Evolutionary conservation across 2,329 filamentous ascomycete species (phyloP).

Genomic region (Pyricularia pennisetigena): DNA sequence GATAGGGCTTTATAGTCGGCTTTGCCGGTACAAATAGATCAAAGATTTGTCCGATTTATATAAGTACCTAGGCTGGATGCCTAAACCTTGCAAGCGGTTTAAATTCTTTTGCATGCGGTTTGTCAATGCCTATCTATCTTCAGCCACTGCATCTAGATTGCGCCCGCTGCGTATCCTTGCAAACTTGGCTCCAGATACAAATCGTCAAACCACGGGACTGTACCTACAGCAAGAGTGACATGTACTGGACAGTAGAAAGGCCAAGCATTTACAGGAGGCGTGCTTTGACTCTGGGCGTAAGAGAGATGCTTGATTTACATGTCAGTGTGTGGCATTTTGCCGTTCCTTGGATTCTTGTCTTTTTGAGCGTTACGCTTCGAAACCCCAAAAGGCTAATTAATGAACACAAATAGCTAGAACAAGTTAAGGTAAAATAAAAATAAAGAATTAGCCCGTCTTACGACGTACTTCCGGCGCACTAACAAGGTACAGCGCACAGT

Average conservation of each 20-base stretch:
- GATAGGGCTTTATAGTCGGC: background rate
- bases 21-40: background rate
- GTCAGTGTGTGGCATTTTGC: background rate
- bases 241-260: background rate
- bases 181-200: background rate
- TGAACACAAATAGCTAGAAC: background rate
- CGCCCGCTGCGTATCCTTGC: background rate
- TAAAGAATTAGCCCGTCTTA: background rate
- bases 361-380: background rate
- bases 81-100: background rate
- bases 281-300: background rate
- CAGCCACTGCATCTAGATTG: background rate
- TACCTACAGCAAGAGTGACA: background rate
- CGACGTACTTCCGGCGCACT: background rate
- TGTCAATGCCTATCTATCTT: background rate
- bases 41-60: background rate
- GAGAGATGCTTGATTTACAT: background rate
- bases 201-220: background rate
- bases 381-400: background rate
- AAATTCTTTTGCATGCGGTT: background rate
- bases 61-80: background rate
- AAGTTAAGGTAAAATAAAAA: background rate
- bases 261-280: background rate
- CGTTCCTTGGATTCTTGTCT: too few species aligned
- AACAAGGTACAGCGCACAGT: background rate